Percentiles rank a stretch among this genome's conserved stretches.
Conservation (phyloP, 2,329 filamentous ascomycete genomes). For the Verticillium klebahnii region DNA sequence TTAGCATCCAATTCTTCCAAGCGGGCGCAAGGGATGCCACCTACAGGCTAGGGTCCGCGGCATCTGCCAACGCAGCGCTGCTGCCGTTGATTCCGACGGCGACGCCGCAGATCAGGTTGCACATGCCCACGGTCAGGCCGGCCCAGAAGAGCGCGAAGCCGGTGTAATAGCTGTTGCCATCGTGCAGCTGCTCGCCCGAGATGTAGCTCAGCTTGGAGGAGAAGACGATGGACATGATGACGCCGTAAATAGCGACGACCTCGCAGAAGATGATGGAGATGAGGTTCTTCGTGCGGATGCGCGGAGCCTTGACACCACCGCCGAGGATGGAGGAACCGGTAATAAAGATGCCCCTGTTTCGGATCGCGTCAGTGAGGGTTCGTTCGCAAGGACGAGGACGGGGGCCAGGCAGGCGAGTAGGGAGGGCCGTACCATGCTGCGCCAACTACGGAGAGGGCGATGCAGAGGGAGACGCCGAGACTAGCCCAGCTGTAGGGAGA, state of each 20-base stretch:
- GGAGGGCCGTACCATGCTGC: constrained; percentile 75
- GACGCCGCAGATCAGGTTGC: constrained; percentile 93
- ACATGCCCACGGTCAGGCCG: constrained; percentile 88
- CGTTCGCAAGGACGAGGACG: not conserved
- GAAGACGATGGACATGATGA: constrained; percentile 99
- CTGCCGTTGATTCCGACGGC: constrained; percentile 98
- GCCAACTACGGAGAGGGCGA: constrained; percentile 91
- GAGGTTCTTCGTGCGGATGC: constrained; percentile 98
- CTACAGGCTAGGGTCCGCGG: constrained; percentile 83
- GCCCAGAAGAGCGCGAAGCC: constrained; percentile 96
- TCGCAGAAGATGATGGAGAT: constrained; percentile 99
- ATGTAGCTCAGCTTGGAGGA: constrained; percentile 77
- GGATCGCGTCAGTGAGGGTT: constrained; percentile 1
- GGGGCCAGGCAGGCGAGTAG: not conserved
- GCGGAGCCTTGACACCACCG: constrained; percentile 90
- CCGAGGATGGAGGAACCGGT: constrained; percentile 97
- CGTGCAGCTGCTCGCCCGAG: constrained; percentile 60
- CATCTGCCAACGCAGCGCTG: constrained; percentile 92
- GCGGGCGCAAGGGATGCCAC: constrained; percentile 26
- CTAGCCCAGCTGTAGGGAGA: constrained; percentile 94
- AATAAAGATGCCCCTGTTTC: constrained; percentile 89
- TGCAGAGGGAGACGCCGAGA: constrained; percentile 87
- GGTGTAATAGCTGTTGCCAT: constrained; percentile 82
- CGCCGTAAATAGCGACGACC: constrained; percentile 98
- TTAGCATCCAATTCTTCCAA: not conserved